Evolutionary conservation across 106 monocot species (phyloP).

Genomic region (Narthecium ossifragum): DNA sequence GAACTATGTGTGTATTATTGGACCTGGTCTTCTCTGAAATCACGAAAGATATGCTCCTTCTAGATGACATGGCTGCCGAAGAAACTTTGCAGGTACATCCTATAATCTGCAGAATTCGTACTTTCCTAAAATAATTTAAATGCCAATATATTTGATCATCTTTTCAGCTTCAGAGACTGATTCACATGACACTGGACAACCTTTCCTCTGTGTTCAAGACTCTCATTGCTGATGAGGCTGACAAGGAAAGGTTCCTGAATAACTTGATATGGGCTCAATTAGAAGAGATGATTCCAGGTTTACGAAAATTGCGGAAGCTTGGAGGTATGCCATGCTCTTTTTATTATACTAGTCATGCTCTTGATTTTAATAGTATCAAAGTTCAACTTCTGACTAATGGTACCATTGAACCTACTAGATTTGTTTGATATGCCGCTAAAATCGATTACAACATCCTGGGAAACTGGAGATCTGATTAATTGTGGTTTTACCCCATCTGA

Average conservation of each 20-base stretch:
- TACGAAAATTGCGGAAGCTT: slow-evolving; percentile 73
- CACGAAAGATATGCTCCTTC: slow-evolving; percentile 68
- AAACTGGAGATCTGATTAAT: slow-evolving; percentile 58
- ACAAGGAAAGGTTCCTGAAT: slow-evolving; percentile 24
- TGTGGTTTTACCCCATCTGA: slow-evolving; percentile 80
- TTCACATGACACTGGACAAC: slow-evolving; percentile 70
- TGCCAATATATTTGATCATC: not conserved
- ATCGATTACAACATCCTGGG: slow-evolving; percentile 75
- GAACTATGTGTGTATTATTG: slow-evolving; percentile 52
- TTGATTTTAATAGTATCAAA: slow-evolving; percentile 1
- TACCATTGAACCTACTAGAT: slow-evolving; percentile 36
- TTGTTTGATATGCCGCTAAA: slow-evolving; percentile 88
- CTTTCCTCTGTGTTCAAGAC: slow-evolving; percentile 56
- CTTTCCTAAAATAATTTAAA: not conserved
- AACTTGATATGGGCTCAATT: slow-evolving; percentile 16
- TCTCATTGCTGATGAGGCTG: slow-evolving; percentile 24
- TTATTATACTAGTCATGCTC: not conserved
- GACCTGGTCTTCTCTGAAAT: slow-evolving; percentile 69
- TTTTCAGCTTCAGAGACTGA: slow-evolving; percentile 75
- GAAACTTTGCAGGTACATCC: slow-evolving; percentile 86
- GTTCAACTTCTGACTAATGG: not conserved
- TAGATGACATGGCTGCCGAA: slow-evolving; percentile 96
- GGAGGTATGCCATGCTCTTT: slow-evolving; percentile 47
- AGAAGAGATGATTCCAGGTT: slow-evolving; percentile 53
- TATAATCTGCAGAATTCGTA: not conserved